Conservation (phyloP, 352 stramenopile genomes). For the Phytophthora ohioensis region DNA sequence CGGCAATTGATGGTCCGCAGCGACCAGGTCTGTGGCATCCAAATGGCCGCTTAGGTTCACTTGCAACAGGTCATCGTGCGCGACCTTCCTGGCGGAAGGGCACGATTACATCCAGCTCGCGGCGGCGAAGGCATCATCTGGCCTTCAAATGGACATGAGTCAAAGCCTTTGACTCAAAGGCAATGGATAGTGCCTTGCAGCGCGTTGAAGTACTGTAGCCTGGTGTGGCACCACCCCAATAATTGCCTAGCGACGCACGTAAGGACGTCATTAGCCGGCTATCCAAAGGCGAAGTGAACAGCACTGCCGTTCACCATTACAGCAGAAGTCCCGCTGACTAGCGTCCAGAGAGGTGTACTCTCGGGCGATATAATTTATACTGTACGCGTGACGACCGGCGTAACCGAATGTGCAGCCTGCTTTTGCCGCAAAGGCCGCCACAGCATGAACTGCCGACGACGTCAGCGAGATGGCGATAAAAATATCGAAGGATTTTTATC, state of each 20-base stretch:
- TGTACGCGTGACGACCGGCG: constrained; percentile 3
- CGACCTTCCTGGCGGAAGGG: not conserved
- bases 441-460: too few relatives aligned
- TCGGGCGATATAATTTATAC: constrained; percentile 33
- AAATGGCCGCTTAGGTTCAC: constrained; percentile 1
- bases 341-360: constrained; percentile 17
- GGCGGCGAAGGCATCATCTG: constrained; percentile 1
- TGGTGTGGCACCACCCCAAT: not conserved
- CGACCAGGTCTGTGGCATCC: not conserved
- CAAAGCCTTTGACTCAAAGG: too few relatives aligned
- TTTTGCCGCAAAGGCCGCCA: not conserved
- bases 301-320: not conserved
- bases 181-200: not conserved
- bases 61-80: not conserved
- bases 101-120: constrained; percentile 12
- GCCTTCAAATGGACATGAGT: not conserved
- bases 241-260: constrained; percentile 2
- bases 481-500: too few relatives aligned
- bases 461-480: too few relatives aligned
- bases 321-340: constrained; percentile 3
- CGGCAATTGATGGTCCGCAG: not conserved
- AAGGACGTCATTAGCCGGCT: constrained; percentile 16
- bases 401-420: not conserved
- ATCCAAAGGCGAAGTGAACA: constrained; percentile 16
- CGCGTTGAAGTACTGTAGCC: not conserved